Conservation (phyloP, 2,329 filamentous ascomycete species). For the Didymellaceae sp. region DNA sequence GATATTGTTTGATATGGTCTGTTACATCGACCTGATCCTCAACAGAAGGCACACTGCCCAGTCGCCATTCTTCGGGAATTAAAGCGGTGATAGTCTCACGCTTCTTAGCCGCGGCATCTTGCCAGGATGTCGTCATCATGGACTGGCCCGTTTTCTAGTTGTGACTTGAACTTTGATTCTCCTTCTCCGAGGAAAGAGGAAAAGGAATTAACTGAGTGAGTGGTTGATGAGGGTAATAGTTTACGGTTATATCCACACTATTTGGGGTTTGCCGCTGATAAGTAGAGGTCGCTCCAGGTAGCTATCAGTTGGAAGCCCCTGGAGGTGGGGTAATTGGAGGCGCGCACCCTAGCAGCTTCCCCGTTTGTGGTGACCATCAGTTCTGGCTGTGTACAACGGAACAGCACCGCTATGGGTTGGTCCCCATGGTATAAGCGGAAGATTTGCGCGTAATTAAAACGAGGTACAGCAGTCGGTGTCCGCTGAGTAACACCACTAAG, state of each 20-base stretch:
- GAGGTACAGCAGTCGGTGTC: too few species aligned
- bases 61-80: constrained; percentile 64
- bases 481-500: too few species aligned
- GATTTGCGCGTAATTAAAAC: too few species aligned
- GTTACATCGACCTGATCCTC: constrained; percentile 58
- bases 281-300: background rate
- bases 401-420: too few species aligned
- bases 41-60: constrained; percentile 56
- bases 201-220: background rate
- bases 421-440: too few species aligned
- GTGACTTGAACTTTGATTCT: background rate
- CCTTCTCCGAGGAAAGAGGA: background rate
- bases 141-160: background rate
- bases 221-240: too few species aligned
- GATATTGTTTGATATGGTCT: constrained; percentile 62
- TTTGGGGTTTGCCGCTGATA: constrained; percentile 1
- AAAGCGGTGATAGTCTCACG: constrained; percentile 59
- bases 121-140: constrained; percentile 55
- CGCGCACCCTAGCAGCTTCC: constrained; percentile 5
- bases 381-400: too few species aligned
- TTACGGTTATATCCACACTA: too few species aligned
- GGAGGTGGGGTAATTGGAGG: constrained; percentile 17
- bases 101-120: constrained; percentile 59
- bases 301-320: constrained; percentile 2
- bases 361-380: constrained; percentile 1